A percentile compares a stretch with the other conserved stretches of the same genome.
Conservation (phyloP, 2,329 filamentous ascomycete genomes). For the Pseudogymnoascus verrucosus region DNA sequence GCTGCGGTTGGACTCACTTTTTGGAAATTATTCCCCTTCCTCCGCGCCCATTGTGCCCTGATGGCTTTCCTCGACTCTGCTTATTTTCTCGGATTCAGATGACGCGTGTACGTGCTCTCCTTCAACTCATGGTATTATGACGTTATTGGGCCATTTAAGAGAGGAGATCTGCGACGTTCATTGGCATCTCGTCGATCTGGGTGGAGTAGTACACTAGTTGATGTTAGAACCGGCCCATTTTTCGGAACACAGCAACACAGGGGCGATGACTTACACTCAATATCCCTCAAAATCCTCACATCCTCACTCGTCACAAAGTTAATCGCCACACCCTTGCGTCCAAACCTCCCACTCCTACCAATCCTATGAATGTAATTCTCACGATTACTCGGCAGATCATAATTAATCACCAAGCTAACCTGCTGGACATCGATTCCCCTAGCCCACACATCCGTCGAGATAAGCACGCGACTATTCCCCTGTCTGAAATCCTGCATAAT, state of each 20-base stretch:
- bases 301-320: conserved; percentile 99
- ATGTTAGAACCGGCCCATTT: conserved; percentile 16
- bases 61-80: background rate
- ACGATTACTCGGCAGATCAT: conserved; percentile 94
- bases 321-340: conserved; percentile 97
- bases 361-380: conserved; percentile 99
- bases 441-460: conserved; percentile 96
- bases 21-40: conserved; percentile 9
- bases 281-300: conserved; percentile 93
- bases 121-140: background rate
- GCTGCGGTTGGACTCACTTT: background rate
- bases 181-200: conserved; percentile 75
- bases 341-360: conserved; percentile 88
- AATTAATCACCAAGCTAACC: conserved; percentile 97
- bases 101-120: background rate
- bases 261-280: conserved; percentile 62
- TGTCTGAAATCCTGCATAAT: conserved; percentile 99
- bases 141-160: conserved; percentile 15
- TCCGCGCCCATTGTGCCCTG: conserved; percentile 8
- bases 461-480: conserved; percentile 90
- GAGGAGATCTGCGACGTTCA: conserved; percentile 52
- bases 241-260: background rate
- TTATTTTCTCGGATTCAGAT: background rate
- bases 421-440: conserved; percentile 98
- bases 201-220: conserved; percentile 61